Base-by-base conservation (phyloP, 2,329 filamentous ascomycete species). In the Bipolaris zeicola region DNA sequence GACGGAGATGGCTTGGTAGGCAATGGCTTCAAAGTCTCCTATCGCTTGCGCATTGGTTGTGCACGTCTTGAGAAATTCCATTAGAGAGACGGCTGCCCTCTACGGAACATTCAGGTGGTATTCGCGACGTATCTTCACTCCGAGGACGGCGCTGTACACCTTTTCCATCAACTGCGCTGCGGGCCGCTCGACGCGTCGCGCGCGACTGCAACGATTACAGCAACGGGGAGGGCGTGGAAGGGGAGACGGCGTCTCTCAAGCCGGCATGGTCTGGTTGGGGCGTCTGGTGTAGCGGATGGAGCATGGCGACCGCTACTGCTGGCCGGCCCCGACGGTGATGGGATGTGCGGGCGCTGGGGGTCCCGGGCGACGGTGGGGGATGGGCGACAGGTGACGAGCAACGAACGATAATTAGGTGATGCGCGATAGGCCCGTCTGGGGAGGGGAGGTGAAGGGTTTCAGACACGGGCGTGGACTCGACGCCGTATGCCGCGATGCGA, bases 51-150 rank as follows among this genome's bases (percentile, higher is more conserved):
- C 74, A 70, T 75, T 76, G 36, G 74, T 75, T 55, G 56, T 63
- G 62, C 73, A 76, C 36, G 68, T 69, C 57, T 68, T 74, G 67
- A 73, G 68, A 72, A 74, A 73, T 71, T 76, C 71, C 72, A 76
- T 75, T 70, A 71, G 72, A 71, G 64, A 71, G 64, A 63, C 59
- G 36, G 62, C 55, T 48, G 57, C 66, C 63, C 64, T 63, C 68
- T 74, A 76, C 62, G 74, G 74, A 72, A 76, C 69, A 62, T 68
- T 63, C 71, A 68, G 61, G 63, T 76, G 74, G 65, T 75, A 74
- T 59, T 70, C 66, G 63, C 72, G 68, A 68, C 64, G 66, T 61
- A 70, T 62, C 53, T 72, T 66, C 66, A 73, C 64, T 69, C 72
- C 72, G 51, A 63, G 63, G 58, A 64, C 57, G 50, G 72, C 73